Conservation (phyloP, 2,329 filamentous ascomycete species). For the Epichloe elymi region DNA sequence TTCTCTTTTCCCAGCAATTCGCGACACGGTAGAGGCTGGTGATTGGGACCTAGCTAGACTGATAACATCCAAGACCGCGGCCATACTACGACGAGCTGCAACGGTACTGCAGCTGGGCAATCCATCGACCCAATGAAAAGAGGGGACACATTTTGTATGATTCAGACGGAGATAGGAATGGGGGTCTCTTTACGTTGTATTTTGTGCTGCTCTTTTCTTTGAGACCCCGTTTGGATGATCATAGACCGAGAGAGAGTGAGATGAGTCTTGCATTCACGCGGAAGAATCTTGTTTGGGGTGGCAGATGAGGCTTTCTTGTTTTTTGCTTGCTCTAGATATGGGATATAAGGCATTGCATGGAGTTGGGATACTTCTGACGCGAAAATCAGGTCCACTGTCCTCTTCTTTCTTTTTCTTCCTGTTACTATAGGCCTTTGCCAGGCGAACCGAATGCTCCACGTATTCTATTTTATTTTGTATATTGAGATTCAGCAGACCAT, state of each 20-base stretch:
- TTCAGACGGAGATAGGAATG: neutral
- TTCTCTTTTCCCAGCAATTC: conserved; percentile 53
- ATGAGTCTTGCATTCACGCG: neutral
- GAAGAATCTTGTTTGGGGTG: neutral
- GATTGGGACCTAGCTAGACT: conserved; percentile 57
- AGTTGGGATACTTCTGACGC: conserved; percentile 14
- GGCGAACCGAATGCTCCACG: neutral
- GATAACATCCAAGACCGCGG: conserved; percentile 59
- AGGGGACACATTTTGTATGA: neutral
- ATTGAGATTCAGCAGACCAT: neutral
- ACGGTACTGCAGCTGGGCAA: conserved; percentile 17
- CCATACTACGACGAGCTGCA: conserved; percentile 50
- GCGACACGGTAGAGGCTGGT: conserved; percentile 60
- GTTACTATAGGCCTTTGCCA: neutral
- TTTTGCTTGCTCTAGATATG: conserved; percentile 6
- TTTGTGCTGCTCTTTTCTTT: neutral
- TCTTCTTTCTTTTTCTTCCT: conserved; percentile 8
- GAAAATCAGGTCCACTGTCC: conserved; percentile 5
- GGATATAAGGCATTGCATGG: conserved; percentile 20
- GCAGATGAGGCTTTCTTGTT: neutral
- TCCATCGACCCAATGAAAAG: neutral
- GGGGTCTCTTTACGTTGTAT: neutral
- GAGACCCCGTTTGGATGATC: neutral
- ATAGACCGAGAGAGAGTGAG: neutral
- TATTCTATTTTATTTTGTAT: neutral